Conservation (phyloP, 1,284 basidiomycete species). For the Melampsora americana region DNA sequence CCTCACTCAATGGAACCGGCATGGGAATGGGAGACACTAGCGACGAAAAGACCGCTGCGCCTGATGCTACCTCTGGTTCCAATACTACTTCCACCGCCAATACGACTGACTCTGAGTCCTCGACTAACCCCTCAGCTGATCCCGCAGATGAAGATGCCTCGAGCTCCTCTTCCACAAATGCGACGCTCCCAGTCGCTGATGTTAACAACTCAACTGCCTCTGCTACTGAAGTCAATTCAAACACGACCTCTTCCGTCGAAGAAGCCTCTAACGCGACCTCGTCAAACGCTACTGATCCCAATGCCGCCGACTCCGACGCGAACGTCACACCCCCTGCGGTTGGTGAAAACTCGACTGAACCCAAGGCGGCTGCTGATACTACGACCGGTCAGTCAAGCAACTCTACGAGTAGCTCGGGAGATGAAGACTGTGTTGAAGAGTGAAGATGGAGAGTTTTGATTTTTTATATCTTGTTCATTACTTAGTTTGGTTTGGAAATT, state of each 20-base stretch:
- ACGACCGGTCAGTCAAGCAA: background rate
- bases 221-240: too few relatives aligned
- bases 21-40: background rate
- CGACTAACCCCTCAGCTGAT: too few relatives aligned
- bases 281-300: background rate
- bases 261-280: background rate
- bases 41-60: background rate
- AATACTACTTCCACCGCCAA: background rate
- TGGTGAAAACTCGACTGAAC: too few relatives aligned
- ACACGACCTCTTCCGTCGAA: too few relatives aligned
- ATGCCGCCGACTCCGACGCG: background rate
- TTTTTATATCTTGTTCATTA: too few relatives aligned
- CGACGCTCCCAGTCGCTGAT: too few relatives aligned
- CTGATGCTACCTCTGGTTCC: background rate
- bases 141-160: too few relatives aligned
- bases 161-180: too few relatives aligned
- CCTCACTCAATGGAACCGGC: background rate
- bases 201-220: too few relatives aligned
- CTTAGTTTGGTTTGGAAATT: too few relatives aligned
- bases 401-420: background rate
- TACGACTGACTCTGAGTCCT: background rate
- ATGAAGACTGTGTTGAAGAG: background rate
- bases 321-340: too few relatives aligned
- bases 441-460: too few relatives aligned
- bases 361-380: background rate